These are phyloP conservation scores for Euphorbia tirucalli DNA, from an alignment of 345 rosid species.

Conservation along the genomic window DNA sequence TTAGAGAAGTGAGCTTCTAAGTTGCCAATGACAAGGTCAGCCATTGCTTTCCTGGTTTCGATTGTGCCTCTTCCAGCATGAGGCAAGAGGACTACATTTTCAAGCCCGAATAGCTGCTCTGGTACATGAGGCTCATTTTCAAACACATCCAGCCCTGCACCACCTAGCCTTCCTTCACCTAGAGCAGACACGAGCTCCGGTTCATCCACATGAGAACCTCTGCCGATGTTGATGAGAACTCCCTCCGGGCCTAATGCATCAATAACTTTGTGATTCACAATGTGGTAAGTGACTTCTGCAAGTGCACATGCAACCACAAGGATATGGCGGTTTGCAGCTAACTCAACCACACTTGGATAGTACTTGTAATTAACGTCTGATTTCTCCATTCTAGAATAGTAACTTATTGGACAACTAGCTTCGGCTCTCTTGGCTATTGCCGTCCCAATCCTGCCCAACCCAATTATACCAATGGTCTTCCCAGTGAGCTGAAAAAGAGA, in stretches of 20 bases:
- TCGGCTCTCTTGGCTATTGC: slow-evolving; percentile 61
- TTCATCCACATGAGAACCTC: slow-evolving; percentile 63
- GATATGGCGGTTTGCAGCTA: slow-evolving; percentile 49
- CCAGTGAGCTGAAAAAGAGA: slow-evolving; percentile 48
- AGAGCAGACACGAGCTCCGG: slow-evolving; percentile 60
- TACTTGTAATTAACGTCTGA: slow-evolving; percentile 37
- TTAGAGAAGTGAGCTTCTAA: slow-evolving; percentile 27
- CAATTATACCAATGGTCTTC: slow-evolving; percentile 55
- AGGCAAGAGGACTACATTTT: slow-evolving; percentile 57
- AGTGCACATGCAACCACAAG: slow-evolving; percentile 58
- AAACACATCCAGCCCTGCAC: slow-evolving; percentile 65
- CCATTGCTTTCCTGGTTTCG: slow-evolving; percentile 27
- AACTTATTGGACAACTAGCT: slow-evolving; percentile 51
- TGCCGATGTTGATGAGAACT: slow-evolving; percentile 55
- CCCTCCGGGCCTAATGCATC: slow-evolving; percentile 65
- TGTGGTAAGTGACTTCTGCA: slow-evolving; percentile 49
- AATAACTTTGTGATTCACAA: slow-evolving; percentile 42
- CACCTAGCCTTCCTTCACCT: slow-evolving; percentile 56
- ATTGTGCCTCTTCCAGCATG: slow-evolving; percentile 50
- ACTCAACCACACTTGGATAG: slow-evolving; percentile 38
- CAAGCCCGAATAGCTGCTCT: slow-evolving; percentile 41
- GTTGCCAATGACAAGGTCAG: slow-evolving; percentile 27
- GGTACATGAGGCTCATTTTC: slow-evolving; percentile 57
- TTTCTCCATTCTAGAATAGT: slow-evolving; percentile 44
- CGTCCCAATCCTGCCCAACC: slow-evolving; percentile 55